A percentile compares a stretch with the other conserved stretches of the same genome.
Evolutionary conservation across 768 basidiomycete genomes (phyloP).

Genomic region (Tricholoma matsutake): DNA sequence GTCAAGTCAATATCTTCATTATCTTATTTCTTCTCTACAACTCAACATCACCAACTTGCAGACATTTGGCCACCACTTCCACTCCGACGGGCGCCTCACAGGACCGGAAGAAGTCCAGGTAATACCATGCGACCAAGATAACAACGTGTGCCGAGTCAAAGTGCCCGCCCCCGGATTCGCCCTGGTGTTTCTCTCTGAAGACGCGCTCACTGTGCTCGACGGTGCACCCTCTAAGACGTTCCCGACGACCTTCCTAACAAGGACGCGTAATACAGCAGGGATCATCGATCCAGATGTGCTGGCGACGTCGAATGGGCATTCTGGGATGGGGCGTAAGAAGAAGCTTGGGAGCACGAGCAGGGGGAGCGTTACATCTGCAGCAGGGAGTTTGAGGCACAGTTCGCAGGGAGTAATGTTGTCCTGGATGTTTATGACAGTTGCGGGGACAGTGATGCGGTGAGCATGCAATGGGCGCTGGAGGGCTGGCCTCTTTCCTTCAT

Average conservation of each 20-base stretch:
- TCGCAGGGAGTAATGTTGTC: no score
- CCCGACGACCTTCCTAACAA: slow-evolving; percentile 49
- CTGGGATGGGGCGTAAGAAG: neutral
- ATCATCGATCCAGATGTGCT: slow-evolving; percentile 53
- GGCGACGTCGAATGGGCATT: slow-evolving; percentile 61
- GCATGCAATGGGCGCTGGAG: no score
- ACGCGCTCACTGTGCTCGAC: slow-evolving; percentile 33
- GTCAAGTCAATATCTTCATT: slow-evolving; percentile 38
- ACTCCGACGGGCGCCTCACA: slow-evolving; percentile 61
- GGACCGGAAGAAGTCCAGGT: slow-evolving; percentile 51
- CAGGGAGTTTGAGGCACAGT: no score
- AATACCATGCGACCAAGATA: slow-evolving; percentile 50
- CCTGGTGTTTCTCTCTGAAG: slow-evolving; percentile 60
- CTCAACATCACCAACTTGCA: slow-evolving; percentile 18
- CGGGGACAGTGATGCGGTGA: no score
- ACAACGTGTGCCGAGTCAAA: slow-evolving; percentile 52
- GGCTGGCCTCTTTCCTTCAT: no score
- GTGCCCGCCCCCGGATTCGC: slow-evolving; percentile 69
- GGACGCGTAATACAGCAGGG: slow-evolving; percentile 42
- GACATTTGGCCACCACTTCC: slow-evolving; percentile 58
- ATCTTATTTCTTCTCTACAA: no score
- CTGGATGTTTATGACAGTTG: no score
- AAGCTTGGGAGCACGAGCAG: neutral
- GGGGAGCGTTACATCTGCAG: neutral
- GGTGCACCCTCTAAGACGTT: slow-evolving; percentile 41